phyloP scores from a whole-genome alignment of 2,329 filamentous ascomycete genomes.

The Pseudogymnoascus sp. region DNA sequence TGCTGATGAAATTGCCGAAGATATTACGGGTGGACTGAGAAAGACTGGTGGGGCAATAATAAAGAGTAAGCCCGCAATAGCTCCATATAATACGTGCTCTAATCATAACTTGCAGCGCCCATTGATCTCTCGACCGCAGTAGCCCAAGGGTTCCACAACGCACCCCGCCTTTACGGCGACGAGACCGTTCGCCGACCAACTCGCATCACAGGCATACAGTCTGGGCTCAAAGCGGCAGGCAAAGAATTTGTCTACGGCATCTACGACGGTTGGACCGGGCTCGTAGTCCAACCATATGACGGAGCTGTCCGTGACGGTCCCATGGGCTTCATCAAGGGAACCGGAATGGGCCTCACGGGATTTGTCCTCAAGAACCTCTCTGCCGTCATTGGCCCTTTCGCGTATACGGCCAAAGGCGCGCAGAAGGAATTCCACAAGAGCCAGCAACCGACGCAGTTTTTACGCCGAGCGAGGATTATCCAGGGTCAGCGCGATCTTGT shows the following conservation, averaged over 20 bases:
- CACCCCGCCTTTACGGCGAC: conserved; percentile 62
- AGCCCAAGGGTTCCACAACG: conserved; percentile 65
- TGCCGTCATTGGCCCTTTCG: conserved; percentile 52
- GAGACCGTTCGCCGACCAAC: conserved; percentile 58
- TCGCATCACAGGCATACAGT: conserved; percentile 58
- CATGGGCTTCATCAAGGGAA: conserved; percentile 44
- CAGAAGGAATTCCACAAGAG: conserved; percentile 51
- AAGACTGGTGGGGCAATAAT: conserved; percentile 4
- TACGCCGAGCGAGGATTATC: conserved; percentile 51
- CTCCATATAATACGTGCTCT: not conserved
- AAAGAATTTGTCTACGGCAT: conserved; percentile 56
- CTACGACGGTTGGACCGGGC: conserved; percentile 57
- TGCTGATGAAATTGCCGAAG: conserved; percentile 22
- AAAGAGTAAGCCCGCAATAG: not conserved
- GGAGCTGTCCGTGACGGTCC: conserved; percentile 50
- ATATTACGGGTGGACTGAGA: conserved; percentile 18
- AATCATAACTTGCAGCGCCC: conserved; percentile 35
- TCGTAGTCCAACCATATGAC: conserved; percentile 52
- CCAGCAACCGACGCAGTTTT: conserved; percentile 44
- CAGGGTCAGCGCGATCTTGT: conserved; percentile 47
- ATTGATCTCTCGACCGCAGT: conserved; percentile 55
- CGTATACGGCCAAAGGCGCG: conserved; percentile 57
- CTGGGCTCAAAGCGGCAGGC: conserved; percentile 54
- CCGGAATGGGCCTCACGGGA: conserved; percentile 57
- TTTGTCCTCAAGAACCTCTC: conserved; percentile 59